A percentile compares a stretch with the other conserved stretches of the same genome.
phyloP scores from a whole-genome alignment of 805 yeast species.

The Metschnikowia continentalis region DNA sequence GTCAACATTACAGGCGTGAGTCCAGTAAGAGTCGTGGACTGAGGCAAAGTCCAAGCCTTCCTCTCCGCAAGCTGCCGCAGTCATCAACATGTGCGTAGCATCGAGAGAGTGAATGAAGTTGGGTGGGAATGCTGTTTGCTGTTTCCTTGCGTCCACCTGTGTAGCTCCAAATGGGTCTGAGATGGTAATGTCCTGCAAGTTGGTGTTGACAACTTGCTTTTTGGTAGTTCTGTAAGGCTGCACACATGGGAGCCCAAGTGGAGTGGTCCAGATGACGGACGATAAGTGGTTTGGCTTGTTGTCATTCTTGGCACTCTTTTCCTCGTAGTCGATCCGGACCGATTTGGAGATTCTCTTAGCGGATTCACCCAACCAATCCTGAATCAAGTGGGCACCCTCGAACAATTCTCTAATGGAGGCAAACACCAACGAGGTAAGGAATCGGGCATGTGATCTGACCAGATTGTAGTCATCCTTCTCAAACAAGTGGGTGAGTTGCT shows the following conservation, averaged over 20 bases:
- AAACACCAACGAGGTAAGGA: slow-evolving; percentile 74
- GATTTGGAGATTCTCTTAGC: slow-evolving; percentile 79
- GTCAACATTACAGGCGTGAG: slow-evolving; percentile 84
- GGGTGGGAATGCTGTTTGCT: slow-evolving; percentile 91
- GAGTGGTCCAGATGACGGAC: slow-evolving; percentile 96
- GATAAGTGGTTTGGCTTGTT: slow-evolving; percentile 65
- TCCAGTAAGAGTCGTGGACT: slow-evolving; percentile 98
- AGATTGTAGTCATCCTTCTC: slow-evolving; percentile 39
- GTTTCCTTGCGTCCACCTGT: slow-evolving; percentile 84
- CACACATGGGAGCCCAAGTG: slow-evolving; percentile 90
- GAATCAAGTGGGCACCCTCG: slow-evolving; percentile 89
- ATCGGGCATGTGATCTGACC: slow-evolving; percentile 35
- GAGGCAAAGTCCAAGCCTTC: slow-evolving; percentile 75
- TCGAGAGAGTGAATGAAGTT: slow-evolving; percentile 92
- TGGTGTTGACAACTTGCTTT: slow-evolving; percentile 68
- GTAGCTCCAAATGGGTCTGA: slow-evolving; percentile 82
- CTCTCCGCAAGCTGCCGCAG: slow-evolving; percentile 74
- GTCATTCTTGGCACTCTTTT: slow-evolving; percentile 26
- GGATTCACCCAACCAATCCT: slow-evolving; percentile 91
- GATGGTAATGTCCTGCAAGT: slow-evolving; percentile 81
- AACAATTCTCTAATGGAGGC: slow-evolving; percentile 80
- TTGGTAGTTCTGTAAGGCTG: slow-evolving; percentile 85
- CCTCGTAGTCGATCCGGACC: slow-evolving; percentile 61
- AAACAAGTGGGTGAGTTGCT: slow-evolving; percentile 62
- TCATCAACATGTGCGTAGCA: slow-evolving; percentile 93